Evolutionary conservation across 306 rosid species (phyloP).

Genomic region (Quercus rubra): DNA sequence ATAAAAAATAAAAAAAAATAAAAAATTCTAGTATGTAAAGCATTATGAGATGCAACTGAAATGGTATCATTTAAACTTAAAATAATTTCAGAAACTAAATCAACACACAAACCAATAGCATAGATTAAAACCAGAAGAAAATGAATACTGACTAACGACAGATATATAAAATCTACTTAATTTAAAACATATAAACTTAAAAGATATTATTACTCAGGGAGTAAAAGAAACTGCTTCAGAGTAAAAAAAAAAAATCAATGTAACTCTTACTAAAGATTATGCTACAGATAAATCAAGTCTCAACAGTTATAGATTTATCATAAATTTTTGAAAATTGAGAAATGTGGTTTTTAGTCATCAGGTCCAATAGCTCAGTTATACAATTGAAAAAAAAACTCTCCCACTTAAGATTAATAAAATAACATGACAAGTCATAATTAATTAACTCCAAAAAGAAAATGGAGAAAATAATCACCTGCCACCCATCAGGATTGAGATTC

Average conservation of each 20-base stretch:
- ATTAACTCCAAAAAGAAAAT: not conserved
- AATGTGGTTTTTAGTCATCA: not conserved
- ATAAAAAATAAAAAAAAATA: too few species aligned
- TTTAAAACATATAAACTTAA: not conserved
- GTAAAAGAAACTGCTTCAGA: not conserved
- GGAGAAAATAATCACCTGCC: conserved; percentile 57
- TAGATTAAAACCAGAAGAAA: not conserved
- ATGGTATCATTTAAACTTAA: not conserved
- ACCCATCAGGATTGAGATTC: conserved; percentile 83
- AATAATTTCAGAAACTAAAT: not conserved
- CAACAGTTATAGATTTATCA: not conserved
- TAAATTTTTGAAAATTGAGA: not conserved
- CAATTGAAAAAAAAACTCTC: not conserved
- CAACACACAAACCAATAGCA: not conserved
- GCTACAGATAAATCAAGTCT: not conserved
- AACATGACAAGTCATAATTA: not conserved
- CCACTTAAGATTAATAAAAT: not conserved
- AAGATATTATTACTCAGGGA: not conserved
- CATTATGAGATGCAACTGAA: not conserved
- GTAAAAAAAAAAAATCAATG: not conserved
- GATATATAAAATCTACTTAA: not conserved
- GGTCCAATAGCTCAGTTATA: not conserved
- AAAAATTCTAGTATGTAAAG: not conserved
- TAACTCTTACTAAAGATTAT: not conserved
- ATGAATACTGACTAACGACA: not conserved